Percentiles rank a stretch among this genome's conserved stretches.
These are phyloP conservation scores for Boletus rubescentipes DNA, from an alignment of 768 basidiomycete genomes.

Conservation along the genomic window DNA sequence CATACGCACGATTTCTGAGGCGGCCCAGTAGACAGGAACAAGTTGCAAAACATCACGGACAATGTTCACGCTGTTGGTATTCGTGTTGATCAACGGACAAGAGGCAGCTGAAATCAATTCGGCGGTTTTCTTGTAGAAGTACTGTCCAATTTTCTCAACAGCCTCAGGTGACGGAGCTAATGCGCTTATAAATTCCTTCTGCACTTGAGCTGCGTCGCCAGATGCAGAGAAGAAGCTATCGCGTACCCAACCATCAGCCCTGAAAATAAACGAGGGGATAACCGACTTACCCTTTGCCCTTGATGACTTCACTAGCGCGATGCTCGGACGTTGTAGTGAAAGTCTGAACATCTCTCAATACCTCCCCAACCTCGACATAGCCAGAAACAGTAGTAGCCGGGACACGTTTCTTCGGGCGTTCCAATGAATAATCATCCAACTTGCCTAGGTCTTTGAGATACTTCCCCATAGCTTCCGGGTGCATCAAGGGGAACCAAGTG, in stretches of 20 bases:
- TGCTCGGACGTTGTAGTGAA: constrained; percentile 52
- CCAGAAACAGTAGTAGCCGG: constrained; percentile 37
- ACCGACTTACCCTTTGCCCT: constrained; percentile 54
- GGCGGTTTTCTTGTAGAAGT: constrained; percentile 65
- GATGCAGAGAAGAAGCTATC: constrained; percentile 65
- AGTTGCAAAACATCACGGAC: constrained; percentile 65
- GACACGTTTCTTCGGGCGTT: constrained; percentile 41
- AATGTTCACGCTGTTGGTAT: constrained; percentile 57
- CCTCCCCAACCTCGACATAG: constrained; percentile 52
- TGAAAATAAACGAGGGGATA: not conserved
- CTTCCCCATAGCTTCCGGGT: constrained; percentile 64
- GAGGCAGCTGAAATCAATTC: constrained; percentile 55
- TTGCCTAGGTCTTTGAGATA: constrained; percentile 57
- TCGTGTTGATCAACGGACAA: constrained; percentile 55
- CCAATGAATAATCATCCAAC: constrained; percentile 52
- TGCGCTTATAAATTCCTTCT: constrained; percentile 49
- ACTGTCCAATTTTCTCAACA: constrained; percentile 51
- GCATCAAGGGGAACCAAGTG: constrained; percentile 89
- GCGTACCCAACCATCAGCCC: not conserved
- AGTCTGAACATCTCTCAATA: constrained; percentile 44
- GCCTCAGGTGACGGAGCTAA: constrained; percentile 49
- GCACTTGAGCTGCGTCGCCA: constrained; percentile 35
- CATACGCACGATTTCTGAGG: constrained; percentile 60
- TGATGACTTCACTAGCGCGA: constrained; percentile 52
- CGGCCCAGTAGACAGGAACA: constrained; percentile 69